Conservation (phyloP, 176 grass and related monocot species). For the Avena eriantha region DNA sequence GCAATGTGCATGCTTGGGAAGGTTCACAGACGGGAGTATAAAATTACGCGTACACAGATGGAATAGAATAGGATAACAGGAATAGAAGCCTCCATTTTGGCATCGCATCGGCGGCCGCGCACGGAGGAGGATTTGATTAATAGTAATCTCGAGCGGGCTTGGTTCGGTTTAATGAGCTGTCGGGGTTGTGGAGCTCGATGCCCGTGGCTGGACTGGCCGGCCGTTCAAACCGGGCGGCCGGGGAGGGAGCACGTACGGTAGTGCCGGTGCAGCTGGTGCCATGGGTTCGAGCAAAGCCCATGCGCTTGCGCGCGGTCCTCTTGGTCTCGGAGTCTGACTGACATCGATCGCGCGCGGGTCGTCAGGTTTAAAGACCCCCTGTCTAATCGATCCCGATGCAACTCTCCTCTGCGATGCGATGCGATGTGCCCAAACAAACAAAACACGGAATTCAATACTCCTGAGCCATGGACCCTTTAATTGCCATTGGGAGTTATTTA, state of each 20-base stretch:
- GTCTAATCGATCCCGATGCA: slow-evolving; percentile 62
- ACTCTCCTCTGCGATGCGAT: too few relatives aligned
- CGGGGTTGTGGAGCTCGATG: slow-evolving; percentile 61
- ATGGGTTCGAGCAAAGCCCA: slow-evolving; percentile 16
- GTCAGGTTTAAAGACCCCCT: slow-evolving; percentile 44
- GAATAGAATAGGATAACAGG: neutral
- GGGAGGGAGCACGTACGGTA: slow-evolving; percentile 36
- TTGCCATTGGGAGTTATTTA: slow-evolving; percentile 10
- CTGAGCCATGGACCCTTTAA: neutral
- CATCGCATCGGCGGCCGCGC: slow-evolving; percentile 27
- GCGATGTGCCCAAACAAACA: slow-evolving; percentile 23
- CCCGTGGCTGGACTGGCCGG: neutral
- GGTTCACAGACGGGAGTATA: slow-evolving; percentile 34
- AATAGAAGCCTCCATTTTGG: slow-evolving; percentile 57
- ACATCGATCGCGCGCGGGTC: neutral
- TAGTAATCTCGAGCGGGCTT: slow-evolving; percentile 42
- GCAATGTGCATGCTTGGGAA: slow-evolving; percentile 46
- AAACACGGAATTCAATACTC: slow-evolving; percentile 37
- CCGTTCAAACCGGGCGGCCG: slow-evolving; percentile 36
- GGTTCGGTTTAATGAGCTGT: slow-evolving; percentile 52
- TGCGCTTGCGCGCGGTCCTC: slow-evolving; percentile 9
- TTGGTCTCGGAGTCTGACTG: too few relatives aligned
- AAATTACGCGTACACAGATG: neutral
- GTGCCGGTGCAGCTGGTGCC: neutral
- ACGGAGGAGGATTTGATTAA: neutral